A percentile compares a stretch with the other conserved stretches of the same genome.
These are phyloP conservation scores for Fusarium coffeatum DNA, from an alignment of 2,329 filamentous ascomycete species.

Conservation along the genomic window DNA sequence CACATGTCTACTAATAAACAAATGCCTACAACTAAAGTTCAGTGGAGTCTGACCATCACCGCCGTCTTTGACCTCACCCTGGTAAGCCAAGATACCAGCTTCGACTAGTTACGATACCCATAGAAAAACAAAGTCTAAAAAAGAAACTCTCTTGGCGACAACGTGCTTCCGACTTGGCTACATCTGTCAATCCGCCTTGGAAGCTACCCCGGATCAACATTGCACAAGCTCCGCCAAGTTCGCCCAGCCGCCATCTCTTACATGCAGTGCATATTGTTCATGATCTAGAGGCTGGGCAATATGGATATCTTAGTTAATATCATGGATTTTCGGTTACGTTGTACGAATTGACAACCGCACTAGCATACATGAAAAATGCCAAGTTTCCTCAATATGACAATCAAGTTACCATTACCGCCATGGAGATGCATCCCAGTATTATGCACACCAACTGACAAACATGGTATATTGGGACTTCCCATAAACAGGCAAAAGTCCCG, in stretches of 20 bases:
- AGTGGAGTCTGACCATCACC: conserved; percentile 8
- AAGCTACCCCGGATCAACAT: conserved; percentile 29
- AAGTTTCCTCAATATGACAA: background rate
- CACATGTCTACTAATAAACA: background rate
- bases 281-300: conserved; percentile 11
- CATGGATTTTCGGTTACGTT: conserved; percentile 2
- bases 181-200: conserved; percentile 1
- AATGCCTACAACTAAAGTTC: background rate
- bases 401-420: background rate
- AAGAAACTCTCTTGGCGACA: conserved; percentile 7
- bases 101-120: background rate
- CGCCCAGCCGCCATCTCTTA: conserved; percentile 18
- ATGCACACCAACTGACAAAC: background rate
- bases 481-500: background rate
- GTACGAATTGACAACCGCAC: background rate
- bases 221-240: conserved; percentile 28
- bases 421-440: background rate
- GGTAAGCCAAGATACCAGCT: conserved; percentile 15
- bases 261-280: conserved; percentile 12
- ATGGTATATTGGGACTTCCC: background rate
- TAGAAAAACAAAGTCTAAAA: background rate
- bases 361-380: background rate
- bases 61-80: background rate
- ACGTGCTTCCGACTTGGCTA: conserved; percentile 9
- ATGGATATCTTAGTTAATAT: background rate